Evolutionary conservation across 805 yeast species (phyloP).

Genomic region (Ogataea allantospora): DNA sequence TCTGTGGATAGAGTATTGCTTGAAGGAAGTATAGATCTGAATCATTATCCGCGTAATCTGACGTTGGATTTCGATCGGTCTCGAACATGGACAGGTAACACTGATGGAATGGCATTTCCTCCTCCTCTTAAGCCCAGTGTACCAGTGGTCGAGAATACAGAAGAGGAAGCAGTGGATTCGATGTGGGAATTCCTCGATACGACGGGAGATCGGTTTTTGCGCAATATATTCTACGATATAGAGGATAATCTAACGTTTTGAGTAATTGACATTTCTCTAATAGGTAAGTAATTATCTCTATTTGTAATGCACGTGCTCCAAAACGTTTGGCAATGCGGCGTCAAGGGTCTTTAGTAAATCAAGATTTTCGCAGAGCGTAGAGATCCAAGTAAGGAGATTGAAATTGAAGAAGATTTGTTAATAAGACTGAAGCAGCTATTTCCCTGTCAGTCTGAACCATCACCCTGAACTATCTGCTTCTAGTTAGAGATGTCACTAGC

Average conservation of each 20-base stretch:
- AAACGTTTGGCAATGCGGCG: background rate
- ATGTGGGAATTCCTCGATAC: background rate
- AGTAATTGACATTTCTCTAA: background rate
- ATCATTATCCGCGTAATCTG: background rate
- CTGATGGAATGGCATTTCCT: background rate
- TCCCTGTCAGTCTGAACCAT: too few relatives aligned
- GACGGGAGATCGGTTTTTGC: background rate
- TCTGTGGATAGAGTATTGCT: too few relatives aligned
- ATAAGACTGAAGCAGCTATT: too few relatives aligned
- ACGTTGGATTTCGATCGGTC: background rate
- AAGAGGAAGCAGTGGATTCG: background rate
- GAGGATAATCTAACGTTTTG: background rate
- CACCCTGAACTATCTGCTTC: too few relatives aligned
- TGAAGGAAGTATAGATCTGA: background rate
- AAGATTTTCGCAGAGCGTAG: too few relatives aligned
- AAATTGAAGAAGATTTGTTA: too few relatives aligned
- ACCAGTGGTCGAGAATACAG: background rate
- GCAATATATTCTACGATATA: background rate
- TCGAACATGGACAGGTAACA: background rate
- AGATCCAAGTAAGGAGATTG: too few relatives aligned
- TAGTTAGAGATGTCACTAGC: too few relatives aligned
- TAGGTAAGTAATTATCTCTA: background rate
- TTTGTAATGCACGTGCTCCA: background rate
- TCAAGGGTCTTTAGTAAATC: background rate
- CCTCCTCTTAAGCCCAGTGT: background rate